phyloP scores from a whole-genome alignment of 495 filamentous ascomycete species.

The Penicillium atrosanguineum region DNA sequence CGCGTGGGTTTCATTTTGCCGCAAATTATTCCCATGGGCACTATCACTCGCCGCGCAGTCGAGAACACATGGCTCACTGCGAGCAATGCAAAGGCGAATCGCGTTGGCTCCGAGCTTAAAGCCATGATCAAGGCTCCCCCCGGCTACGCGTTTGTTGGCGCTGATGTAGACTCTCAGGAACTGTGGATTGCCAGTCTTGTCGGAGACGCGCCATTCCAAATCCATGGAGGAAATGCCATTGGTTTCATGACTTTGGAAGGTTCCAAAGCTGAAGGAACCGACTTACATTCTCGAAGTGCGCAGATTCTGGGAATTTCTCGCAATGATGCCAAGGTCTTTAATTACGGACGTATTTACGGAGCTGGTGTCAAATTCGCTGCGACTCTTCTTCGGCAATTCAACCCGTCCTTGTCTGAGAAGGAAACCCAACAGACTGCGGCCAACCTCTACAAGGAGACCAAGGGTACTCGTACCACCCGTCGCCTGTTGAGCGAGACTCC shows the following conservation, averaged over 20 bases:
- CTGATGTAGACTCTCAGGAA: slow-evolving; percentile 98
- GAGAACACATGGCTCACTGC: slow-evolving; percentile 99
- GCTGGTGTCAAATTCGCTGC: slow-evolving; percentile 92
- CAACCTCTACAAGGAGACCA: slow-evolving; percentile 83
- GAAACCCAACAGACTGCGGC: slow-evolving; percentile 72
- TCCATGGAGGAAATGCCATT: slow-evolving; percentile 94
- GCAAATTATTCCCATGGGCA: slow-evolving; percentile 99
- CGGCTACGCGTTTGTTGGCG: slow-evolving; percentile 91
- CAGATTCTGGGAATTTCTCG: slow-evolving; percentile 87
- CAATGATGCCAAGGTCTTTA: slow-evolving; percentile 96
- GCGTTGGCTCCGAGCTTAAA: slow-evolving; percentile 95
- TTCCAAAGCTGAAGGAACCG: slow-evolving; percentile 88
- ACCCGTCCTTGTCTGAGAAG: slow-evolving; percentile 72
- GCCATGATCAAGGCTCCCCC: slow-evolving; percentile 92
- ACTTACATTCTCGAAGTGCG: slow-evolving; percentile 93
- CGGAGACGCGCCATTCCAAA: slow-evolving; percentile 87
- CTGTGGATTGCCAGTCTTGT: slow-evolving; percentile 97
- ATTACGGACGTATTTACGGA: slow-evolving; percentile 97
- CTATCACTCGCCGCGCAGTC: slow-evolving; percentile 91
- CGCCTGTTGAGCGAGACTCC: slow-evolving; percentile 65
- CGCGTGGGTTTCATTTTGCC: slow-evolving; percentile 87
- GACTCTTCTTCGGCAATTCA: slow-evolving; percentile 88
- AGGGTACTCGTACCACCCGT: slow-evolving; percentile 74
- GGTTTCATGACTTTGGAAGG: slow-evolving; percentile 99
- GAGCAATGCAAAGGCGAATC: slow-evolving; percentile 91